A percentile compares a stretch with the other conserved stretches of the same genome.
These are phyloP conservation scores for Orobanche coerulescens DNA, from an alignment of 257 asterid genomes.

Conservation along the genomic window DNA sequence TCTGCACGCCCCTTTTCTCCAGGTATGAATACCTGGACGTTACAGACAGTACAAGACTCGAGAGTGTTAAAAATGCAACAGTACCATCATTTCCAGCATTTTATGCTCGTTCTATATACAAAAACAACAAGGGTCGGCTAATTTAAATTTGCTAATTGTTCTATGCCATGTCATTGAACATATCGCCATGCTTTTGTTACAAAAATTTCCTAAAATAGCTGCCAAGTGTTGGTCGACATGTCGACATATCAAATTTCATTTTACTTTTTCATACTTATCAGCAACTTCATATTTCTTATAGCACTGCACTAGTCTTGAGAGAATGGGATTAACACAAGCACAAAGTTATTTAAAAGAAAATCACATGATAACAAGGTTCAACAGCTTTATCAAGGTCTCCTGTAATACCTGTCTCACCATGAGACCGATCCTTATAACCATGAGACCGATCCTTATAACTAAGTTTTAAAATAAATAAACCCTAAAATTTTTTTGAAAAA, in stretches of 20 bases:
- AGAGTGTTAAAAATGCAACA: neutral
- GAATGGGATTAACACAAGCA: neutral
- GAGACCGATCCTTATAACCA: too few relatives aligned
- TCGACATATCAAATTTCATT: neutral
- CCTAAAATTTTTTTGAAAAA: too few relatives aligned
- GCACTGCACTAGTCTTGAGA: neutral
- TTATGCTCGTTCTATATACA: neutral
- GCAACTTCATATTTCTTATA: neutral
- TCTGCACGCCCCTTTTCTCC: conserved; percentile 36
- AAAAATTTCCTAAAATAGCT: neutral
- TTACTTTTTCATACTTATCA: neutral
- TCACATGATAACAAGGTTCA: too few relatives aligned
- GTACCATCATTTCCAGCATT: neutral
- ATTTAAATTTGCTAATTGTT: neutral
- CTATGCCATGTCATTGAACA: neutral
- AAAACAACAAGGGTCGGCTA: neutral
- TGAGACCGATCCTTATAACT: too few relatives aligned
- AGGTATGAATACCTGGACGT: conserved; percentile 44
- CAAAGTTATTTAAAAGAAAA: neutral
- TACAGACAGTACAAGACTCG: conserved; percentile 17
- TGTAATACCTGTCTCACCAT: too few relatives aligned
- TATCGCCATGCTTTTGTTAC: too few relatives aligned
- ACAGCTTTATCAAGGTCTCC: too few relatives aligned
- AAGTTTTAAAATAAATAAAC: too few relatives aligned
- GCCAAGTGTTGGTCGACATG: neutral